phyloP scores from a whole-genome alignment of 2,329 filamentous ascomycete genomes.

The Aspergillus ochraceoroseus region DNA sequence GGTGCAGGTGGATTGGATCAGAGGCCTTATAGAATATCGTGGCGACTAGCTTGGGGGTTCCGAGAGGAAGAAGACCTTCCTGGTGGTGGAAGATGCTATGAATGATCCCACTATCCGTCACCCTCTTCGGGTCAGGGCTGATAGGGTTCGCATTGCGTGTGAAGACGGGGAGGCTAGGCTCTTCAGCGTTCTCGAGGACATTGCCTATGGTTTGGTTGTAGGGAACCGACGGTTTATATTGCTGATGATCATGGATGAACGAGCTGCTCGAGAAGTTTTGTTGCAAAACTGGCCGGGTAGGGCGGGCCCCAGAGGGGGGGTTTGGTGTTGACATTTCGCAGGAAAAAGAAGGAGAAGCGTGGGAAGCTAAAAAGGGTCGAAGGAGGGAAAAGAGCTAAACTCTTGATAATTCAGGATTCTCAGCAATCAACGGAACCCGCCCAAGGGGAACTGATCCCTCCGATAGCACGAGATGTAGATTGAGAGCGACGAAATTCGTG shows the following conservation, averaged over 20 bases:
- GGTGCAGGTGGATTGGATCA: constrained; percentile 42
- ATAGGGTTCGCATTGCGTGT: constrained; percentile 36
- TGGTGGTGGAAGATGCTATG: constrained; percentile 46
- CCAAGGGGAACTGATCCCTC: constrained; percentile 6
- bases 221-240: constrained; percentile 42
- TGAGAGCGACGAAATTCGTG: neutral
- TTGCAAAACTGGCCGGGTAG: constrained; percentile 41
- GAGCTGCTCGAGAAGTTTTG: constrained; percentile 43
- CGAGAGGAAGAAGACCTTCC: constrained; percentile 37
- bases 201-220: constrained; percentile 36
- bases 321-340: constrained; percentile 31
- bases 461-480: constrained; percentile 6
- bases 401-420: constrained; percentile 3
- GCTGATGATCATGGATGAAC: constrained; percentile 48
- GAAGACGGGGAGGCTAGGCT: constrained; percentile 25
- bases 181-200: constrained; percentile 32
- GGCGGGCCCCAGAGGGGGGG: constrained; percentile 27
- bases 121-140: constrained; percentile 37
- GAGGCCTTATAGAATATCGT: constrained; percentile 48
- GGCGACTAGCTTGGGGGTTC: constrained; percentile 44
- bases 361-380: constrained; percentile 1
- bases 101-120: constrained; percentile 45
- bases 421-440: constrained; percentile 14
- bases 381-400: constrained; percentile 5
- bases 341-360: constrained; percentile 4